Conservation (phyloP, 2,329 filamentous ascomycete genomes). For the Fusarium sp. region DNA sequence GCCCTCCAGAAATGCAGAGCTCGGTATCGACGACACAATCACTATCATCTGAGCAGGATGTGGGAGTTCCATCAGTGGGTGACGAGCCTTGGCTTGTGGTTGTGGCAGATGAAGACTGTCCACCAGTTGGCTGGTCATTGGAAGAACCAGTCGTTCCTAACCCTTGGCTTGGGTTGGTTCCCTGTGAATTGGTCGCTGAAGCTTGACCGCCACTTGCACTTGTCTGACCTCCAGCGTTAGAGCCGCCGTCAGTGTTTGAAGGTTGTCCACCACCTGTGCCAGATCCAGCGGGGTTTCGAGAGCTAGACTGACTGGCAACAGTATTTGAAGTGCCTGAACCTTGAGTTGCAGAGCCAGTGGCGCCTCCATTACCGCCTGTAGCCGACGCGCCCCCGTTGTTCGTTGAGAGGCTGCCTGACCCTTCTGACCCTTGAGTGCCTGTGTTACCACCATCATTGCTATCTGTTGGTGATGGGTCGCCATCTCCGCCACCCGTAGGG, state of each 20-base stretch:
- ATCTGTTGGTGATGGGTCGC: neutral
- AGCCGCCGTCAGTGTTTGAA: neutral
- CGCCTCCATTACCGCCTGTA: neutral
- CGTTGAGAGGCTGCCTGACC: neutral
- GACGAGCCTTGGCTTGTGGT: neutral
- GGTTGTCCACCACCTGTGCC: neutral
- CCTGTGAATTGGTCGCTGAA: neutral
- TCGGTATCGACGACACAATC: conserved; percentile 10
- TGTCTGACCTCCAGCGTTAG: neutral
- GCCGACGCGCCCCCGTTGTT: neutral
- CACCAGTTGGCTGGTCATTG: neutral
- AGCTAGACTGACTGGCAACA: neutral
- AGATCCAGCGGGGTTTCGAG: neutral
- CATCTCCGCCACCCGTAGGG: neutral
- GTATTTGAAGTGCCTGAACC: neutral
- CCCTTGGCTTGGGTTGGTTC: neutral
- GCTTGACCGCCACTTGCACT: neutral
- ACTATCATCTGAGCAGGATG: conserved; percentile 1
- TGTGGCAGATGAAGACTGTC: neutral
- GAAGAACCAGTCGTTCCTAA: neutral
- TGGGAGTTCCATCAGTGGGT: neutral
- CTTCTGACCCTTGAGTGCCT: neutral
- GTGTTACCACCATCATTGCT: neutral
- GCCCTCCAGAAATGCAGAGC: neutral
- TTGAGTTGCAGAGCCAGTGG: neutral